phyloP scores from a whole-genome alignment of 2,329 filamentous ascomycete species.

The Pseudogymnoascus sp. region DNA sequence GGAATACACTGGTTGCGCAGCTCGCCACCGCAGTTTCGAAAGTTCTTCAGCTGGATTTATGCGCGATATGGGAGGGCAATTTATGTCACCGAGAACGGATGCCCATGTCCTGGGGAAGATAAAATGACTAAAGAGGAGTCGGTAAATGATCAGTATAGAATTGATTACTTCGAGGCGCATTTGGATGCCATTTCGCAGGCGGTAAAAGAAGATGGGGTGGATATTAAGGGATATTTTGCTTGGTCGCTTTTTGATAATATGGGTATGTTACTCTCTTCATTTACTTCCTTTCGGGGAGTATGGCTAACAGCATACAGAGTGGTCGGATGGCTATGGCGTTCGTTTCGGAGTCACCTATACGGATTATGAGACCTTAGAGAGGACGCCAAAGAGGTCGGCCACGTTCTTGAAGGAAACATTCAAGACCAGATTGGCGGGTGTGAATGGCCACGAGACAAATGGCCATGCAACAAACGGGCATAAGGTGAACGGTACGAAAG shows the following conservation, averaged over 20 bases:
- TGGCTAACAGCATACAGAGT: conserved; percentile 19
- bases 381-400: conserved; percentile 28
- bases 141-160: conserved; percentile 34
- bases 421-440: background rate
- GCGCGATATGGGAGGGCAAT: conserved; percentile 25
- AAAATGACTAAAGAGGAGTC: conserved; percentile 33
- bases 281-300: conserved; percentile 4
- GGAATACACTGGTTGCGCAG: conserved; percentile 19
- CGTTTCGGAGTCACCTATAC: conserved; percentile 29
- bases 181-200: conserved; percentile 34
- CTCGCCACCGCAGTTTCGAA: conserved; percentile 24
- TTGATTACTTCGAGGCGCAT: conserved; percentile 35
- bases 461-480: conserved; percentile 2
- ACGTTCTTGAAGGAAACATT: conserved; percentile 21
- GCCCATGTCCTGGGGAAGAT: conserved; percentile 32
- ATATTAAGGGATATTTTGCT: conserved; percentile 31
- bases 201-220: conserved; percentile 23
- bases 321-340: conserved; percentile 27
- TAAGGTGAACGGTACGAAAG: background rate
- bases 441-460: background rate
- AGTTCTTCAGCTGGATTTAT: conserved; percentile 25
- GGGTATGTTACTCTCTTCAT: conserved; percentile 24
- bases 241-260: conserved; percentile 33
- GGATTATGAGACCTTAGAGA: conserved; percentile 25
- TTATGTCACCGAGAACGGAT: conserved; percentile 29